Conservation (phyloP, 2,329 filamentous ascomycete genomes). For the Chrysoporthe puriensis region DNA sequence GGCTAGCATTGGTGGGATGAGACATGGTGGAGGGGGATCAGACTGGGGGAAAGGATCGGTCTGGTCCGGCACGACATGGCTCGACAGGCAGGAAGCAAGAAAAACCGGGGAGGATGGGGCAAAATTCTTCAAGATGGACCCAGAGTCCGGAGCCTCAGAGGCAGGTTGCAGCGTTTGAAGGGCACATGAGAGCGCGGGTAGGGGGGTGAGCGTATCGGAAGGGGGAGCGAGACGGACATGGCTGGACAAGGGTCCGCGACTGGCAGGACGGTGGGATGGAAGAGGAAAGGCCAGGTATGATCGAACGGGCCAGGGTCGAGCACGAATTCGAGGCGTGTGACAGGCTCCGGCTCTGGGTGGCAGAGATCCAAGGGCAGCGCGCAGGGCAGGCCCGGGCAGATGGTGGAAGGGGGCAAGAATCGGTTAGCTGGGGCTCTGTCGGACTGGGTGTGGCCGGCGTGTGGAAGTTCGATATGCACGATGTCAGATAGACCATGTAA, state of each 20-base stretch:
- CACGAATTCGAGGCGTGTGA: slow-evolving; percentile 18
- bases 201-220: slow-evolving; percentile 25
- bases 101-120: slow-evolving; percentile 29
- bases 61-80: slow-evolving; percentile 28
- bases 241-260: slow-evolving; percentile 20
- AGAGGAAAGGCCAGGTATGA: slow-evolving; percentile 24
- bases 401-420: slow-evolving; percentile 19
- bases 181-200: slow-evolving; percentile 24
- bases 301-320: slow-evolving; percentile 25
- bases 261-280: slow-evolving; percentile 17
- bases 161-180: slow-evolving; percentile 27
- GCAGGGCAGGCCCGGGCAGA: background rate
- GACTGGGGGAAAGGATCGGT: slow-evolving; percentile 32
- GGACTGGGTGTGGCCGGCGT: background rate
- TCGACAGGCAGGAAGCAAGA: slow-evolving; percentile 24
- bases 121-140: slow-evolving; percentile 29
- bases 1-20: slow-evolving; percentile 41
- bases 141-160: slow-evolving; percentile 33
- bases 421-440: slow-evolving; percentile 22
- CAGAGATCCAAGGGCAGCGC: background rate
- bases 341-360: slow-evolving; percentile 18
- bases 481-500: slow-evolving; percentile 18
- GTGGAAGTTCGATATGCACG: slow-evolving; percentile 16
- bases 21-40: slow-evolving; percentile 34
- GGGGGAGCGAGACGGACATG: slow-evolving; percentile 28